Conservation (phyloP, 805 yeast genomes). For the Metschnikowia amazonensis region DNA sequence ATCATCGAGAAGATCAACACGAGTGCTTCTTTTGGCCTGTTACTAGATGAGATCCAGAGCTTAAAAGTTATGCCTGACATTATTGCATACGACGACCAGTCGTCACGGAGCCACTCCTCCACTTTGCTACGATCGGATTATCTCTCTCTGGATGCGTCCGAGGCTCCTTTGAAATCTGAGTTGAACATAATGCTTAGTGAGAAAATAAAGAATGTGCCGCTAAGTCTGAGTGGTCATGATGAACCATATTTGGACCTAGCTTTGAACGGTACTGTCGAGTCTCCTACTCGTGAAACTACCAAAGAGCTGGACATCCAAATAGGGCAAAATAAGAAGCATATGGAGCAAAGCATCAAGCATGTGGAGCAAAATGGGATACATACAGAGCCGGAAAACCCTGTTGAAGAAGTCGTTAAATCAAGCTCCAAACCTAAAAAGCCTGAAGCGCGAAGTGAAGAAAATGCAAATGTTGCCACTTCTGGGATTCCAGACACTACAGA, state of each 20-base stretch:
- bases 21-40: slow-evolving; percentile 38
- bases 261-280: background rate
- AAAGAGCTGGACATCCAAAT: background rate
- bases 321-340: background rate
- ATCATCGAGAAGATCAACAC: slow-evolving; percentile 20
- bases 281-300: background rate
- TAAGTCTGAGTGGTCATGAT: background rate
- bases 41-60: slow-evolving; percentile 38
- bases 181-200: slow-evolving; percentile 10
- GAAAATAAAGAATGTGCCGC: background rate
- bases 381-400: background rate
- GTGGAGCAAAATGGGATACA: background rate
- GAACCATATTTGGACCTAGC: background rate
- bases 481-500: background rate
- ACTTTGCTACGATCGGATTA: slow-evolving; percentile 4
- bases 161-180: slow-evolving; percentile 7
- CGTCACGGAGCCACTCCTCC: slow-evolving; percentile 7
- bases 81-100: slow-evolving; percentile 6
- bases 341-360: background rate
- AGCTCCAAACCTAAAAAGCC: background rate
- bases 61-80: slow-evolving; percentile 26
- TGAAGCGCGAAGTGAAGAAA: background rate
- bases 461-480: background rate
- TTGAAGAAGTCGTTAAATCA: background rate
- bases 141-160: slow-evolving; percentile 4